Evolutionary conservation across 2,329 filamentous ascomycete genomes (phyloP).

Genomic region (Aspergillus eucalypticola): DNA sequence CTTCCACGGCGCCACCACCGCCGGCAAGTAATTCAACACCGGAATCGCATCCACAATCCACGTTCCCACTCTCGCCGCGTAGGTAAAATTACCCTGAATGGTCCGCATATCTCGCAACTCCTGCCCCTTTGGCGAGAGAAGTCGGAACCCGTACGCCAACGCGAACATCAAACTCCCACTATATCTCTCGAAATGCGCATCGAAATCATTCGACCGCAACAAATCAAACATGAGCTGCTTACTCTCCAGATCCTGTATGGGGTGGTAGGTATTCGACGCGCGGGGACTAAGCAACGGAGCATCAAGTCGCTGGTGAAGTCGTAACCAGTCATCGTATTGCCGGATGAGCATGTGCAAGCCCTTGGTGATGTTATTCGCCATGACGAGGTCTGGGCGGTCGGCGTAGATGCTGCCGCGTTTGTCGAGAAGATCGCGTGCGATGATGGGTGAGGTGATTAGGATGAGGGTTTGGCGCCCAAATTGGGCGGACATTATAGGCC

Average conservation of each 20-base stretch:
- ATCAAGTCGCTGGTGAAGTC: conserved; percentile 43
- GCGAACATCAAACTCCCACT: conserved; percentile 53
- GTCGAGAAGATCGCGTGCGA: conserved; percentile 57
- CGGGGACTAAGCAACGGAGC: conserved; percentile 35
- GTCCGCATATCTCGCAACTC: conserved; percentile 49
- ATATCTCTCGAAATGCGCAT: conserved; percentile 50
- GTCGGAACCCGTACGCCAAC: conserved; percentile 53
- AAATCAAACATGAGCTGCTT: conserved; percentile 48
- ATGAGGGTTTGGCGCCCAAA: conserved; percentile 36
- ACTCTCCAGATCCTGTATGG: conserved; percentile 50
- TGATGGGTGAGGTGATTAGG: conserved; percentile 51
- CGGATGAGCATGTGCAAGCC: conserved; percentile 45
- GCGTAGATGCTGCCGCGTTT: conserved; percentile 56
- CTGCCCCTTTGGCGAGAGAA: conserved; percentile 43
- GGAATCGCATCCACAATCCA: conserved; percentile 48
- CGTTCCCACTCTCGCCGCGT: conserved; percentile 47
- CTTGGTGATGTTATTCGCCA: conserved; percentile 49
- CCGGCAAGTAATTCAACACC: conserved; percentile 44
- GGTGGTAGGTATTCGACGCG: conserved; percentile 38
- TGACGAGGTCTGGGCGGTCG: conserved; percentile 53
- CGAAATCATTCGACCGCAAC: conserved; percentile 43
- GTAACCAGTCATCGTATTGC: conserved; percentile 44
- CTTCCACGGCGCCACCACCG: conserved; percentile 41
- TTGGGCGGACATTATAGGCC: conserved; percentile 34
- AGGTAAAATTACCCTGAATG: conserved; percentile 51